A percentile compares a stretch with the other conserved stretches of the same genome.
Conservation (phyloP, 257 asterid genomes). For the Solanum acaule region DNA sequence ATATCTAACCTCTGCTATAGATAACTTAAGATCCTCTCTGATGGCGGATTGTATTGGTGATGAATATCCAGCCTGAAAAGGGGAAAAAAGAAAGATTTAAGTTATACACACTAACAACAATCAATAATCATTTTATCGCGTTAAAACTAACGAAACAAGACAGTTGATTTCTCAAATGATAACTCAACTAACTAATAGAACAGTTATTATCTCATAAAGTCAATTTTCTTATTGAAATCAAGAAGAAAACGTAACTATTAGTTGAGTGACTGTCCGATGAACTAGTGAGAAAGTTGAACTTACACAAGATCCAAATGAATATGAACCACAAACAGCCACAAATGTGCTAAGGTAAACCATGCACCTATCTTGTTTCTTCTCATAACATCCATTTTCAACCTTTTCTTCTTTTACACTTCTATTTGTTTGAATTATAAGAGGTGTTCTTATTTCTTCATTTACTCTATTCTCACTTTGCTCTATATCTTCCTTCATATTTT, state of each 20-base stretch:
- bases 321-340: conserved; percentile 87
- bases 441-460: conserved; percentile 30
- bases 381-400: neutral
- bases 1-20: conserved; percentile 82
- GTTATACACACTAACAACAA: neutral
- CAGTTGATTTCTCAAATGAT: neutral
- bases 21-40: conserved; percentile 54
- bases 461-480: conserved; percentile 16
- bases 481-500: conserved; percentile 22
- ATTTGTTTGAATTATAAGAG: conserved; percentile 30
- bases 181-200: neutral
- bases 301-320: conserved; percentile 84
- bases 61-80: conserved; percentile 79
- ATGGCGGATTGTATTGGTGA: conserved; percentile 88
- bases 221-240: too few relatives aligned
- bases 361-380: conserved; percentile 41
- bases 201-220: neutral
- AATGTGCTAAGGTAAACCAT: conserved; percentile 75
- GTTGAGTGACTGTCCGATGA: neutral
- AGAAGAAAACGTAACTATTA: neutral
- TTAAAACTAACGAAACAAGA: too few relatives aligned
- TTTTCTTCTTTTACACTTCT: conserved; percentile 5
- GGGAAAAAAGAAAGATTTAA: neutral
- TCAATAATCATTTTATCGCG: neutral
- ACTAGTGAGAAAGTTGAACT: too few relatives aligned